phyloP scores from a whole-genome alignment of 805 yeast species.

The Suhomyces vadensis region DNA sequence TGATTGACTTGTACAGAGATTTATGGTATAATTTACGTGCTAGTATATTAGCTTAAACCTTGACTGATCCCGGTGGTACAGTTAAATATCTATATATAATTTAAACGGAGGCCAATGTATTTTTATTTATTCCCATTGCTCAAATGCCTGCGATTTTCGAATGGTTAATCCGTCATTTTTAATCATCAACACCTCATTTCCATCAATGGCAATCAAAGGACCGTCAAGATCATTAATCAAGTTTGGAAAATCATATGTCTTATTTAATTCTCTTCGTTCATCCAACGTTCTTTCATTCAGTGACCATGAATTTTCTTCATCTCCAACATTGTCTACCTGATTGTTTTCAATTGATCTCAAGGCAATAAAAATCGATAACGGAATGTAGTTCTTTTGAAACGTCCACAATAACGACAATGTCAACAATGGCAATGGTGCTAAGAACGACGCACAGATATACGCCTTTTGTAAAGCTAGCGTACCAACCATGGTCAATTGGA shows the following conservation, averaged over 20 bases:
- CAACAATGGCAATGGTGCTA: slow-evolving; percentile 74
- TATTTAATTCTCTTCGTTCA: slow-evolving; percentile 71
- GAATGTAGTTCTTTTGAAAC: slow-evolving; percentile 78
- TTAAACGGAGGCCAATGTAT: too few relatives aligned
- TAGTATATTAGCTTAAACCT: neutral
- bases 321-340: slow-evolving; percentile 24
- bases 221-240: slow-evolving; percentile 73
- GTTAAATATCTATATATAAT: too few relatives aligned
- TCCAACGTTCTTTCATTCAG: slow-evolving; percentile 59
- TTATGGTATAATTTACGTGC: neutral
- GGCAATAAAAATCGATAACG: slow-evolving; percentile 83
- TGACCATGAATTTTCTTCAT: slow-evolving; percentile 17
- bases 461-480: slow-evolving; percentile 81
- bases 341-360: slow-evolving; percentile 69
- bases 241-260: slow-evolving; percentile 76
- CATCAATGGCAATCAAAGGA: slow-evolving; percentile 77
- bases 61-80: too few relatives aligned
- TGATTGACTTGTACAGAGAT: slow-evolving; percentile 5
- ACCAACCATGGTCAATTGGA: slow-evolving; percentile 93
- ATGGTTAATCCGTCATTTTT: slow-evolving; percentile 31
- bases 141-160: slow-evolving; percentile 20
- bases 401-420: slow-evolving; percentile 71
- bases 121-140: slow-evolving; percentile 15
- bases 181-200: slow-evolving; percentile 35
- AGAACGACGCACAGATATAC: slow-evolving; percentile 65